Base-by-base conservation (phyloP, 2,329 filamentous ascomycete species). In the Trichoderma sp. region DNA sequence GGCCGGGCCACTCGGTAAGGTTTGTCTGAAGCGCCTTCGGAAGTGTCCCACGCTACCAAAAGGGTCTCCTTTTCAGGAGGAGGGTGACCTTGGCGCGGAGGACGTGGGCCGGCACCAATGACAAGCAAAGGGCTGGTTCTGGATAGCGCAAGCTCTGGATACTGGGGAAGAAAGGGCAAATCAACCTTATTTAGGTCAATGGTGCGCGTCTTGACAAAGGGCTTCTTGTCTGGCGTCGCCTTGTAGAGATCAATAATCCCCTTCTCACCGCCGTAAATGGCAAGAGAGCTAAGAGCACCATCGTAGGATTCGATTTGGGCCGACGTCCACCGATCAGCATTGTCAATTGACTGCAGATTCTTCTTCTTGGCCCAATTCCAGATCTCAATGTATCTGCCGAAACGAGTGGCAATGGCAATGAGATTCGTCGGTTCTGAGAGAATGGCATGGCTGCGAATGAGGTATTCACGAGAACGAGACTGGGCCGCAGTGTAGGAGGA, bases 381-480 rank as follows among this genome's bases (percentile, higher is more conserved):
- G 51, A 84, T 79, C 67, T 83, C 81, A 47, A 84, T 75, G 3
- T 79, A 76, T 66, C 82, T 78, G 32, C 82, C 82, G 66, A 84
- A 84, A 7, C 78, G 79, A 1, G 81, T 78, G n/a, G 82, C 77
- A 53, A 84, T 79, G 47, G 81, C 82, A 14, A 82, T 77, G 32
- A 83, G 74, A 60, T 76, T 81, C n/a, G 77, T 77, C 1, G 81
- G 73, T 73, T 83, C 82, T 2, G 82, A 83, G 14, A 84, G 77
- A 71, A 84, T 82, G 39, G 81, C 79, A 72, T 83, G 82, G 70
- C 81, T 83, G 71, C 82, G 81, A n/a, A 84, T 81, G 68, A 84
- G 78, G 73, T 83, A 83, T 47, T 84, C 82, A 69, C 82, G 80
- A 5, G 80, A 82, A 0, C 82, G 80, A 2, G 78, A 75, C 61